These are phyloP conservation scores for Fusarium sp. DNA, from an alignment of 2,329 filamentous ascomycete genomes.

Conservation along the genomic window DNA sequence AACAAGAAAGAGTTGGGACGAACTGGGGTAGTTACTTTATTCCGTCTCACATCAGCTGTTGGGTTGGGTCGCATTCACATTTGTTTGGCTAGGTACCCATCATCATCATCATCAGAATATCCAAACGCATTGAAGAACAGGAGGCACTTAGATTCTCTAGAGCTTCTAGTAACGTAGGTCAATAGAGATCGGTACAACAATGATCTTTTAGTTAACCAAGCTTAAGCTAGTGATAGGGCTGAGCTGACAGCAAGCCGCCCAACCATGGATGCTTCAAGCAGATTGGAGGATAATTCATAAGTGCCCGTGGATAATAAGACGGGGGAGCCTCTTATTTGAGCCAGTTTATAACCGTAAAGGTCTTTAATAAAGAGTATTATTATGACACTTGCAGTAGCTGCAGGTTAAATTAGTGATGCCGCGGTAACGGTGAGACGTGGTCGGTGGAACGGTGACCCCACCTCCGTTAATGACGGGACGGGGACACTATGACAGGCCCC, in stretches of 20 bases:
- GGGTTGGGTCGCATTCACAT: not conserved
- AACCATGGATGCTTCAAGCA: not conserved
- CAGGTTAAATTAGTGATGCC: not conserved
- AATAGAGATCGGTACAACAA: not conserved
- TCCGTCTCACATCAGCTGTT: not conserved
- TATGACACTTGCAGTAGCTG: not conserved
- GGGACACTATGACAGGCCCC: conserved; percentile 5
- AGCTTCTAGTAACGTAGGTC: not conserved
- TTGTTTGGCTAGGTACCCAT: accelerated
- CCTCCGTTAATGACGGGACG: conserved; percentile 16
- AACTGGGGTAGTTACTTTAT: not conserved
- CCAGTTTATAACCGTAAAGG: not conserved
- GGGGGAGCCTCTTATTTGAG: not conserved
- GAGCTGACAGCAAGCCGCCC: not conserved
- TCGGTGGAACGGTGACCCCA: conserved; percentile 4
- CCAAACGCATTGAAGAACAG: not conserved
- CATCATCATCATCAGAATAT: not conserved
- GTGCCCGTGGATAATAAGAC: not conserved
- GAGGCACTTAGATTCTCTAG: not conserved
- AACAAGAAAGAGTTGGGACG: not conserved
- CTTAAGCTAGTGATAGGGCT: not conserved
- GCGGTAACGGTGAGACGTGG: not conserved
- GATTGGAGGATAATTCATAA: not conserved
- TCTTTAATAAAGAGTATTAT: not conserved
- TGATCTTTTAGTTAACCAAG: too few species aligned